Conservation (phyloP, 768 basidiomycete genomes). For the Suillus ampliporus region DNA sequence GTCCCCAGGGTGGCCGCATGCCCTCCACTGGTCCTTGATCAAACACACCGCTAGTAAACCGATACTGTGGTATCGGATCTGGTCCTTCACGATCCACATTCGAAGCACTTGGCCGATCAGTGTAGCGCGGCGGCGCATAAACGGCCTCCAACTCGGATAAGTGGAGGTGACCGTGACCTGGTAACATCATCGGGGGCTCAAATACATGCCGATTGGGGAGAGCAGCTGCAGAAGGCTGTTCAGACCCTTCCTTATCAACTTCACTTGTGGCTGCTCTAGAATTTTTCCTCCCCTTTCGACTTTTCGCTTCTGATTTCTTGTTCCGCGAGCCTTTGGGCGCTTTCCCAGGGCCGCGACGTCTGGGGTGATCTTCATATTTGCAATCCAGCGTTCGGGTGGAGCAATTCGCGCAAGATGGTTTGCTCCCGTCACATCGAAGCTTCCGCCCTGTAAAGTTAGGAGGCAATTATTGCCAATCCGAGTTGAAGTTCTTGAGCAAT, state of each 20-base stretch:
- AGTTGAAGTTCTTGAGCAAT: conserved; percentile 1
- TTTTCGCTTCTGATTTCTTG: conserved; percentile 44
- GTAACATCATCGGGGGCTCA: conserved; percentile 10
- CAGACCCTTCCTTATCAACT: conserved; percentile 7
- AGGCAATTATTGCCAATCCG: not conserved
- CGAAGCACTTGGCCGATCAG: conserved; percentile 11
- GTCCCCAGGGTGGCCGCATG: not conserved
- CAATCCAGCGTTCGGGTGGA: conserved; percentile 55
- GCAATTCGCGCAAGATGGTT: conserved; percentile 71
- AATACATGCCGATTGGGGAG: conserved; percentile 10
- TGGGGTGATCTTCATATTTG: conserved; percentile 53
- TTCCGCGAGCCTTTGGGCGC: conserved; percentile 63
- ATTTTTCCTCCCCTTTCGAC: conserved; percentile 22
- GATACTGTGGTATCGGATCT: conserved; percentile 5
- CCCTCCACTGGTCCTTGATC: not conserved
- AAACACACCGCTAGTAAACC: conserved; percentile 1
- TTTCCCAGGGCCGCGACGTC: conserved; percentile 78
- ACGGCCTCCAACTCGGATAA: conserved; percentile 5
- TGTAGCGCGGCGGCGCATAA: conserved; percentile 9
- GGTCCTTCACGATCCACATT: not conserved
- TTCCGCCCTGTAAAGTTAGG: conserved; percentile 59
- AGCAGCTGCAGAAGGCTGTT: conserved; percentile 1
- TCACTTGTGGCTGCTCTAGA: conserved; percentile 17
- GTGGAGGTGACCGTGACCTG: conserved; percentile 1
- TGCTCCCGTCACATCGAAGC: conserved; percentile 72